Base-by-base conservation (phyloP, 495 filamentous ascomycete species). In the Bacidia rubella region DNA sequence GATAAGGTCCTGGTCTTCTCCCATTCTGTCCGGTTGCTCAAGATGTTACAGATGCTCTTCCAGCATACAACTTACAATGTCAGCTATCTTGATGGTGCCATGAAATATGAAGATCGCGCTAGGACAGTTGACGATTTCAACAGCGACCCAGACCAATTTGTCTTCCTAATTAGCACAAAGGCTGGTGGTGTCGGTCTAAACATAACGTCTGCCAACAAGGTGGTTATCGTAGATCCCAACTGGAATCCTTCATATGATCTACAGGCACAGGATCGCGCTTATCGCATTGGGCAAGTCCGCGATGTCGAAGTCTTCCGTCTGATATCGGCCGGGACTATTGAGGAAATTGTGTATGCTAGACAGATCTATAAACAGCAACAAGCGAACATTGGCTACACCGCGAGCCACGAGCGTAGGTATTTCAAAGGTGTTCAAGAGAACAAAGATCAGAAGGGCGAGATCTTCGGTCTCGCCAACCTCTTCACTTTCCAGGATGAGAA, bases 331-430 rank as follows among this genome's bases (percentile, higher is more conserved):
- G 92, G 92, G 15, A 97, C 93, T 0, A 90, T 98, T 51, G 92
- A 98, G 61, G 92, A 98, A 66, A 95, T 95, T 55, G 86, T 95
- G 29, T 98, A 98, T 60, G 92, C 92, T 0, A 77, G 92, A 10
- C 92, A 98, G 61, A 95, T 98, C 52, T 98, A 97, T 71, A 98
- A 98, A 63, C 92, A 98, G 62, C 92, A 98, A 60, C 92, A 97
- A 63, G 92, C 92, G 2, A 96, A 95, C 60, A 98, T 98, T 47
- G 92, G 87, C 1, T 98, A 98, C 65, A 95, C 83, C 27, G 92
- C 92, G 7, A 89, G 83, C 40, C 83, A 79, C 25, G 92, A 98
- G 65, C 83, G 92, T 1, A 78, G 92, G 9, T 98, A 98, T 67
- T 98, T 98, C 71, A 88, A 85, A 60, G 92, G 92, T 38, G 87